Conservation (phyloP, 2,329 filamentous ascomycete species). For the Aschersonia sp. region DNA sequence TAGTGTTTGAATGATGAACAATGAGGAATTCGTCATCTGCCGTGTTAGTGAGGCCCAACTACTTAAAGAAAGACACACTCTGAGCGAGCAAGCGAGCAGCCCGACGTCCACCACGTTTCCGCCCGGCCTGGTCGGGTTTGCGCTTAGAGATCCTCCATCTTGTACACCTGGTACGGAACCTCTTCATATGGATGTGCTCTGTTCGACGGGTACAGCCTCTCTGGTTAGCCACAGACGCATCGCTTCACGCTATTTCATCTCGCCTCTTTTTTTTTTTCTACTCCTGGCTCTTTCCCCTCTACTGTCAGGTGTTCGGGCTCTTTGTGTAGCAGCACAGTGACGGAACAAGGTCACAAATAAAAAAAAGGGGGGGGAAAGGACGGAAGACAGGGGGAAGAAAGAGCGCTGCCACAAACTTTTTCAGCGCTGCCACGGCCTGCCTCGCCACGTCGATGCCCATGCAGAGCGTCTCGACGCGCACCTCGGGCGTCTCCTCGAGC, state of each 20-base stretch:
- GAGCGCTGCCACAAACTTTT: conserved; percentile 32
- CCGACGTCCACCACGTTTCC: no score
- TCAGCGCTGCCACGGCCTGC: conserved; percentile 47
- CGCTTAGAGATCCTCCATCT: conserved; percentile 27
- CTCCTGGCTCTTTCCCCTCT: no score
- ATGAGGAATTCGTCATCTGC: no score
- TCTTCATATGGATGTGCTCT: conserved; percentile 37
- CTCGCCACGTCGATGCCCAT: conserved; percentile 39
- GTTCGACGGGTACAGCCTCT: background rate
- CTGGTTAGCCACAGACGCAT: background rate
- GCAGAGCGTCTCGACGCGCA: conserved; percentile 48
- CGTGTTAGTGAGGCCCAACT: no score
- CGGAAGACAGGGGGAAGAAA: background rate
- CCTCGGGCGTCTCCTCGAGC: conserved; percentile 45
- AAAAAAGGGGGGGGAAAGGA: no score
- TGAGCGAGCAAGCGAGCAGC: background rate
- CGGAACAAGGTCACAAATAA: background rate
- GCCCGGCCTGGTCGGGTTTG: background rate
- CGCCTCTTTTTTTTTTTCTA: no score
- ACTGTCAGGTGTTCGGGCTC: background rate
- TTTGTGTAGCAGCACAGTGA: background rate
- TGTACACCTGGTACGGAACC: conserved; percentile 31
- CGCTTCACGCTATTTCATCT: no score
- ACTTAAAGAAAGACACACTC: background rate
- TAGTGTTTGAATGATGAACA: no score